Evolutionary conservation across 2,329 filamentous ascomycete genomes (phyloP), one percentile per base, ranked within the genome.

Genomic region (Pleomassaria siparia): DNA sequence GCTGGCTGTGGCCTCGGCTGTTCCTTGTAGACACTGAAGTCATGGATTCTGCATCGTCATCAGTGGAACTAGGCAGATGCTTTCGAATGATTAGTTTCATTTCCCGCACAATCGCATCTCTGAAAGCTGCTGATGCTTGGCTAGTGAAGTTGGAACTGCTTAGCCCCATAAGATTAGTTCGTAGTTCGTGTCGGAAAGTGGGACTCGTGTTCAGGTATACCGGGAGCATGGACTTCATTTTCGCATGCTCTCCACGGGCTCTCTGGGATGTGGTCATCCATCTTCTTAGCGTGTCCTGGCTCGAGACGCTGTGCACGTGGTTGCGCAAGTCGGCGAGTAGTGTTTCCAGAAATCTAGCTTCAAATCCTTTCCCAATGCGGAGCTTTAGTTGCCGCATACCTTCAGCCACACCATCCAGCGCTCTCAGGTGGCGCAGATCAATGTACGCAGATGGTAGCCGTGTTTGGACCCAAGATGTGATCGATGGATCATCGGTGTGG

Each of bases 11-110:
- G 33, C 86, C 74, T 53, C 85, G 82, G 49, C 82, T 82, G 22
- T 85, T 86, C 51, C 83, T 76, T 1, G 92, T 96, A 2, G 91
- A 95, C 0, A 85, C 80, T 1, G 91, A 91, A 72, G 92, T 85
- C 75, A 92, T 87, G 0, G 91, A 95, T 66, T 94, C 89, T 51
- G 87, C 89, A 65, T 99, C 94, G 57, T 97, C 92, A 50, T 99
- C 94, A 59, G 84, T 94, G 10, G 92, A 95, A 63, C 91, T 96
- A 0, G 94, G 94, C 30, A 99, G 78, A 20, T 92, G 88, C 47
- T 85, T 83, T 44, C 91, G 83, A 41, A 99, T 92, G 40, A 97
- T 76, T 26, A 83, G 85, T 60, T 92, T 88, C 67, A 97, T 86
- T 70, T 99, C 94, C 41, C 88, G 85, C 52, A 95, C 75, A 11